Base-by-base conservation (phyloP, 108 stramenopile genomes). In the Pseudonitzschia pungens region DNA sequence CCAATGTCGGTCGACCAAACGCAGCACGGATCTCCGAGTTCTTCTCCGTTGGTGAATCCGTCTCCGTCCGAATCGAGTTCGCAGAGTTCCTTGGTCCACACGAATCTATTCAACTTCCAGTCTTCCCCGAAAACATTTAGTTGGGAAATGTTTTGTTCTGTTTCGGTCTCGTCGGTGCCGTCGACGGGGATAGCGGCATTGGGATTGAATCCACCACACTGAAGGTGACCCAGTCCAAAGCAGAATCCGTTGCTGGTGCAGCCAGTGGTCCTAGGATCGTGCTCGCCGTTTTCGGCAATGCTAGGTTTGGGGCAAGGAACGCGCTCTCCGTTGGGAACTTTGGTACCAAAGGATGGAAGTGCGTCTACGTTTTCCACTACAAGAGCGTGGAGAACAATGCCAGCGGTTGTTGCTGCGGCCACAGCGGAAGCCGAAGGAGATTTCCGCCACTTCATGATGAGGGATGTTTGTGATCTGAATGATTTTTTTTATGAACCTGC, bases 21-120 rank as follows among this genome's bases (percentile, higher is more conserved):
- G 42, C 77, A 77, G 55, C 54, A 41, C 18, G 77, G 77, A 48
- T 77, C 77, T 22, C 77, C 77, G 20, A 77, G 40, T 48, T 77
- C 77, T 56, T 77, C 53, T 15, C 77, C 77, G 31, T 77, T 77
- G 63, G 77, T 72, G 20, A 45, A 56, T 2, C 77, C 77, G 54
- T 77, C 77, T 12, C 77, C 62, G 22, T 77, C 77, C 6, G 51
- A 54, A 58, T 77, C 77, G 20, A 33, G 31, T 58, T 67, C 43
- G 44, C 77, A 77, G 12, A 77, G 51, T 28, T 77, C 71, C 6
- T 16, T 43, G 6, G 77, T 77, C 77, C 77, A 77, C 20, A 22
- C 11, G 28, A 42, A 72, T 1, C 71, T 65, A 4, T 18, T 36
- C 5, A 14, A 15, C 52, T 31, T 53, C 22, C 54, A 72, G 44